A percentile compares a stretch with the other conserved stretches of the same genome.
phyloP scores from a whole-genome alignment of 2,329 filamentous ascomycete genomes.

The Aspergillus japonicus region DNA sequence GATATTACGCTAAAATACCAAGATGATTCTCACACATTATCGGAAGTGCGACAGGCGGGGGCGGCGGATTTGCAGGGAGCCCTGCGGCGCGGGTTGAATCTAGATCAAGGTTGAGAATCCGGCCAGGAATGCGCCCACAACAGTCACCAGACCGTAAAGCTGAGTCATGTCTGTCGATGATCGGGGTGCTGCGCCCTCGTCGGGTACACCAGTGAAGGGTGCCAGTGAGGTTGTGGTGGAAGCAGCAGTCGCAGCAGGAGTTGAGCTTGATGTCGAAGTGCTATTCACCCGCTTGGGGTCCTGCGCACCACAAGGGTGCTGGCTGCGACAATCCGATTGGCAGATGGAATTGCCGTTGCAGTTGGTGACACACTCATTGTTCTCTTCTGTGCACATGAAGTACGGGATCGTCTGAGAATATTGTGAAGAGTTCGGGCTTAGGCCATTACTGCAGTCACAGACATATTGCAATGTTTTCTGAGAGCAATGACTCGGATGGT shows the following conservation, averaged over 20 bases:
- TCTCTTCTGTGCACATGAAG: constrained; percentile 59
- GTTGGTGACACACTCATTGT: constrained; percentile 54
- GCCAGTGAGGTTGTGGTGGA: constrained; percentile 33
- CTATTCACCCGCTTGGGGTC: constrained; percentile 55
- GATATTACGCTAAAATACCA: not conserved
- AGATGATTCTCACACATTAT: not conserved
- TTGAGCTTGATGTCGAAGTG: constrained; percentile 44
- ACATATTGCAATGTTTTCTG: constrained; percentile 52
- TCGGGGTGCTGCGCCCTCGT: constrained; percentile 33
- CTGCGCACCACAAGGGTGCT: constrained; percentile 63
- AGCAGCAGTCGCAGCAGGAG: constrained; percentile 35
- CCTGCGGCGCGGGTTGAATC: constrained; percentile 13
- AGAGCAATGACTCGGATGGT: not conserved
- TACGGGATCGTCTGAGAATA: constrained; percentile 64
- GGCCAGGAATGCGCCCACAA: constrained; percentile 56
- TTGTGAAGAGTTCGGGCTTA: constrained; percentile 58
- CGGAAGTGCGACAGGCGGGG: not conserved
- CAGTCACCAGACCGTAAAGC: constrained; percentile 55
- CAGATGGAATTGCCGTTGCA: constrained; percentile 53
- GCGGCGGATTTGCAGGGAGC: not conserved
- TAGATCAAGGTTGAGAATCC: constrained; percentile 58
- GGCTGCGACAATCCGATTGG: constrained; percentile 49
- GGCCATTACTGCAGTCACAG: constrained; percentile 57
- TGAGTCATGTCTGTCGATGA: constrained; percentile 52
- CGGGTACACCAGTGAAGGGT: constrained; percentile 33